A percentile compares a stretch with the other conserved stretches of the same genome.
These are phyloP conservation scores for Adansonia digitata DNA, from an alignment of 345 rosid species.

Conservation along the genomic window DNA sequence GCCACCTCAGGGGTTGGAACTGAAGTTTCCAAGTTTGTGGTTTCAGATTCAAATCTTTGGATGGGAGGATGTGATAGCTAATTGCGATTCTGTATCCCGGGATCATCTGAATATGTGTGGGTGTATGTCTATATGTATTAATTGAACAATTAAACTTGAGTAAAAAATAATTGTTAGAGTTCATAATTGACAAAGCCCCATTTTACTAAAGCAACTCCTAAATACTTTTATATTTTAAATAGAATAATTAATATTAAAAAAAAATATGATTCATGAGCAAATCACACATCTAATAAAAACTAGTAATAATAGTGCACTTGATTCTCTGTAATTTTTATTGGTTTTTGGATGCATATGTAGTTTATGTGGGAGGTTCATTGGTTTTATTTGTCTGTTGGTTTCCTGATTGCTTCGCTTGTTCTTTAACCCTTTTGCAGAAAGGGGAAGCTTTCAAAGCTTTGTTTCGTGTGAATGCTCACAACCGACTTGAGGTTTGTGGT, in stretches of 20 bases:
- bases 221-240: not conserved
- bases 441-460: constrained; percentile 67
- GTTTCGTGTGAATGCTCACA: constrained; percentile 83
- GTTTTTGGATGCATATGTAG: not conserved
- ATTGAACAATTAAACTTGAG: not conserved
- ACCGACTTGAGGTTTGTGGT: constrained; percentile 63
- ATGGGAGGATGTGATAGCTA: not conserved
- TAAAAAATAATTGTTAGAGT: not conserved
- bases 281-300: not conserved
- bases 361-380: not conserved
- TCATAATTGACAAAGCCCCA: not conserved
- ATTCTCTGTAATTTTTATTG: not conserved
- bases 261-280: not conserved
- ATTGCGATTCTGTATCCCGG: too few relatives aligned
- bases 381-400: not conserved
- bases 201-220: not conserved
- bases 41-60: not conserved
- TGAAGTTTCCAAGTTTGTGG: not conserved
- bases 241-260: not conserved
- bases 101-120: not conserved
- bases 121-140: not conserved
- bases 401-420: not conserved
- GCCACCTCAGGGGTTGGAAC: not conserved
- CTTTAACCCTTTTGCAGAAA: constrained; percentile 35
- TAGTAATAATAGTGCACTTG: not conserved